Evolutionary conservation across 108 stramenopile genomes (phyloP), one percentile per base, ranked within the genome.

Genomic region (Aureococcus anophagefferens): DNA sequence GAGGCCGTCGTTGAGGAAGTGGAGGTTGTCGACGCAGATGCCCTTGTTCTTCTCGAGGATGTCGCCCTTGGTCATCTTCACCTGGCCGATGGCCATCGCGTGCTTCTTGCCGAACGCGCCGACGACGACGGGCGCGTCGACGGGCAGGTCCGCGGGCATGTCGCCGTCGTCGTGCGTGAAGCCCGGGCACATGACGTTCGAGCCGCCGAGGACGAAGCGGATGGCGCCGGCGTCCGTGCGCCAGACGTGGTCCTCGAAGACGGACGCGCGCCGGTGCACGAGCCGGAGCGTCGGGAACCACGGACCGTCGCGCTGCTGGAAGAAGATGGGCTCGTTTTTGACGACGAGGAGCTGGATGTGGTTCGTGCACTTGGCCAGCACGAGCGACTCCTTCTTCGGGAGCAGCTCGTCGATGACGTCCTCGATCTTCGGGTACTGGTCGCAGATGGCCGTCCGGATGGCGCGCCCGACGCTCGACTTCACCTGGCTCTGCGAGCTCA

Each of bases 131-230:
- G 85, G 84, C 72, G 83, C 86, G 29, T 90, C 89, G 68, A 87
- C 85, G 33, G 79, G 74, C 46, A 91, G 70, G 30, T 93, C 91
- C 0, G 78, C 74, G 16, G 88, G 87, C 87, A 96, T 89, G 45
- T 81, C 74, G 18, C 88, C 89, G 21, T 90, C 91, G n/a, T 77
- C 77, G 72, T 89, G 89, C 21, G 94, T 95, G 70, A 98, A 74
- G 62, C 97, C 97, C 25, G 95, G 95, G 77, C 94, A 95, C 97
- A 96, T 98, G 59, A 96, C 83, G 78, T 96, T 91, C 18, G 97
- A 94, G n/a, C 97, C 97, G 16, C 93, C 94, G 31, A 98, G 71
- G 44, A 96, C 46, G 75, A 89, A 98, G 64, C 92, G 94, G 81
- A 96, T 98, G 15, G 97, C 97, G 32, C 97, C 97, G 74, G 82